Evolutionary conservation across 306 rosid genomes (phyloP).

Genomic region (Ormosia emarginata): DNA sequence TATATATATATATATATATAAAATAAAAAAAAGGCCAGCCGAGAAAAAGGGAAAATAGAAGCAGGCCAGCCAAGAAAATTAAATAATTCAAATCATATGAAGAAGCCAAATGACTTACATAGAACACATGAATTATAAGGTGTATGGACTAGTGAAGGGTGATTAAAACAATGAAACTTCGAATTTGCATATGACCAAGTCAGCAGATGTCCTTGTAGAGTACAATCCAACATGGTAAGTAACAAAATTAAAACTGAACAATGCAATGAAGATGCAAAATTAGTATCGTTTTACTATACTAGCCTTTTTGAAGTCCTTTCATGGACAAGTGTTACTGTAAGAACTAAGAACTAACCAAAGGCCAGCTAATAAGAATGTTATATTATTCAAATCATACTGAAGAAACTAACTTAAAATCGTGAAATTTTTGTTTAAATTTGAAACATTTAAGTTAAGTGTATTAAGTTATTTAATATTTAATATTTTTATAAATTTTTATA

Average conservation of each 20-base stretch:
- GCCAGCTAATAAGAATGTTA: not conserved
- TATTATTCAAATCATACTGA: not conserved
- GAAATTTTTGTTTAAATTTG: too few species aligned
- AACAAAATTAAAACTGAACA: not conserved
- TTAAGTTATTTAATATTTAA: too few species aligned
- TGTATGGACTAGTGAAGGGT: not conserved
- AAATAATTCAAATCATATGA: not conserved
- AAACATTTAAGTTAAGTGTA: too few species aligned
- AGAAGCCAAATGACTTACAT: constrained; percentile 26
- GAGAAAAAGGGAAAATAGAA: not conserved
- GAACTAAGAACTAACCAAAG: too few species aligned
- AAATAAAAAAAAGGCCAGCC: not conserved
- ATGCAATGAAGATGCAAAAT: not conserved
- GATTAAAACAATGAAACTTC: not conserved
- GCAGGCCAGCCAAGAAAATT: not conserved
- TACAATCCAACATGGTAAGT: not conserved
- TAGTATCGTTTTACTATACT: too few species aligned
- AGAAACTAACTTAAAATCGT: not conserved
- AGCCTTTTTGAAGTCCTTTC: too few species aligned
- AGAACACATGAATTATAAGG: not conserved
- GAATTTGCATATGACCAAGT: not conserved
- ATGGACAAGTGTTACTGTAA: too few species aligned
- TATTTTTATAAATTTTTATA: too few species aligned
- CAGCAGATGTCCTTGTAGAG: not conserved
- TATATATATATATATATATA: too few species aligned